Evolutionary conservation across 257 asterid genomes (phyloP).

Genomic region (Gynochthodes officinalis): DNA sequence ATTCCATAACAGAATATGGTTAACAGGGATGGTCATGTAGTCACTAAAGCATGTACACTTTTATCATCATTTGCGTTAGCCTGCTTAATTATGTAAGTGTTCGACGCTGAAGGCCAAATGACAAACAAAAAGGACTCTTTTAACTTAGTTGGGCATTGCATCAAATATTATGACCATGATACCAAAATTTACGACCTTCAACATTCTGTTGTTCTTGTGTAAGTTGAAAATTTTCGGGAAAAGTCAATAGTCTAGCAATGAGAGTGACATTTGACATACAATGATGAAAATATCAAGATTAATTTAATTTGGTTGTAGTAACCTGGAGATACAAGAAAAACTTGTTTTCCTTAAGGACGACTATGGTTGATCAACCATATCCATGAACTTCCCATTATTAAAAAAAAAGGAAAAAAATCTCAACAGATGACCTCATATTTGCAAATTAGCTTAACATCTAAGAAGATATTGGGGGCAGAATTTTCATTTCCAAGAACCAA

Average conservation of each 20-base stretch:
- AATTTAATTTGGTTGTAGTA: too few relatives aligned
- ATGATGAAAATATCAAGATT: too few relatives aligned
- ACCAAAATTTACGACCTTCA: background rate
- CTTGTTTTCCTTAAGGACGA: background rate
- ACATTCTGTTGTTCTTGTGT: background rate
- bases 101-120: background rate
- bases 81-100: too few relatives aligned
- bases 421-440: background rate
- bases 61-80: too few relatives aligned
- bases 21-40: too few relatives aligned
- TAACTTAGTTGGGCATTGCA: background rate
- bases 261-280: background rate
- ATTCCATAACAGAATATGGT: too few relatives aligned
- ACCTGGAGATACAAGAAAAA: too few relatives aligned
- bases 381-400: background rate
- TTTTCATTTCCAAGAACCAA: slow-evolving; percentile 31
- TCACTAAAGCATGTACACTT: too few relatives aligned
- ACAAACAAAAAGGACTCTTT: background rate
- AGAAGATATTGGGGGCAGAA: background rate
- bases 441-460: background rate
- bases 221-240: background rate
- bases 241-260: background rate
- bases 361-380: background rate
- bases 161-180: background rate
- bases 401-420: background rate